Evolutionary conservation across 163 green algal genomes (phyloP), one percentile per base, ranked within the genome.

Genomic region (Volvox carteri): DNA sequence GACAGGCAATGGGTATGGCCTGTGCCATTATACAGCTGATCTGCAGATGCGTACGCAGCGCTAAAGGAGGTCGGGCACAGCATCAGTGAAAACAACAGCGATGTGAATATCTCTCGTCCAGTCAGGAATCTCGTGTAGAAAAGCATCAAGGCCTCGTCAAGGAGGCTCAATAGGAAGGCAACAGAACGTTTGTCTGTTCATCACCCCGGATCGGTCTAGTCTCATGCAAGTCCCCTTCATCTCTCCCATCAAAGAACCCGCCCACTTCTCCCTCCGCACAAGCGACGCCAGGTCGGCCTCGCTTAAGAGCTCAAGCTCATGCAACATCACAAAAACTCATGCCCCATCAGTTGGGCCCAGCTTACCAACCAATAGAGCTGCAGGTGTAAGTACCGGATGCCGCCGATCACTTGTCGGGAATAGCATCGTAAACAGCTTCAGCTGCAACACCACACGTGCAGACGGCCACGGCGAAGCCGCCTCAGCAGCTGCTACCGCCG

Each of bases 321-420:
- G n/a, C n/a, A n/a, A n/a, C n/a, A n/a, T n/a, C n/a, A n/a, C n/a
- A n/a, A n/a, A n/a, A n/a, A n/a, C n/a, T n/a, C n/a, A n/a, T n/a
- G n/a, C n/a, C n/a, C n/a, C n/a, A n/a, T 90, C 77, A 87, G 78
- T n/a, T 33, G 3, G 62, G 14, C 14, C 8, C n/a, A 8, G 90
- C 52, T 86, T 90, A 58, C 92, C 93, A 0, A 95, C 41, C 37
- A 99, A 88, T 39, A 98, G 84, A 0, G 92, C 86, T 0, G 92
- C 88, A 0, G 97, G 96, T 0, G 95, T 98, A 1, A 94, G 87
- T 33, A 99, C 97, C 0, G 96, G 94, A 89, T 99, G 98, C 18
- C 95, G 91, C 65, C 93, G 92, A 87, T 99, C 97, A 30, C 93
- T 96, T 14, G 92, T 88, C 1, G 97, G 97, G 91, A 98, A 99